These are phyloP conservation scores for Senna tora DNA, from an alignment of 306 rosid genomes.

Conservation along the genomic window DNA sequence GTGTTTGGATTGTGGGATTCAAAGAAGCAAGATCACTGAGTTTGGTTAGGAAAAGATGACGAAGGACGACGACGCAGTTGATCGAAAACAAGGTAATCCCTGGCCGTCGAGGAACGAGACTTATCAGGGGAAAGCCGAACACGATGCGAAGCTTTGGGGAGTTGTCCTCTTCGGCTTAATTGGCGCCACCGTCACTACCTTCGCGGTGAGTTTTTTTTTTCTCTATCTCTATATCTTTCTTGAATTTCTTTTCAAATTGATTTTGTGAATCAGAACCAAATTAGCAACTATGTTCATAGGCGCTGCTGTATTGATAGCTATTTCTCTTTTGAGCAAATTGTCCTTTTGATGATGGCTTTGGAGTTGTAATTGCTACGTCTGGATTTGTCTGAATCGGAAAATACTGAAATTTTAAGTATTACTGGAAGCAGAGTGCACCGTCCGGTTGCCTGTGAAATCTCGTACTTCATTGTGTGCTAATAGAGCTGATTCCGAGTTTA, in stretches of 20 bases:
- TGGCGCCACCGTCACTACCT: slow-evolving; percentile 89
- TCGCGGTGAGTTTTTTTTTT: slow-evolving; percentile 59
- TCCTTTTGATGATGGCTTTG: not conserved
- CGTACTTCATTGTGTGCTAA: not conserved
- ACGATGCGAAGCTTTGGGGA: slow-evolving; percentile 73
- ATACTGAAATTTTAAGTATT: not conserved
- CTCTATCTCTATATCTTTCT: too few species aligned
- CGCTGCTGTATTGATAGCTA: not conserved
- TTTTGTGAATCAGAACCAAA: not conserved
- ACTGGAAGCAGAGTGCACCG: not conserved
- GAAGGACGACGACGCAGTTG: slow-evolving; percentile 50
- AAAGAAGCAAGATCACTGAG: not conserved
- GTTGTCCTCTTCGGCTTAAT: slow-evolving; percentile 75
- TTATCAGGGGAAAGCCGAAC: slow-evolving; percentile 7
- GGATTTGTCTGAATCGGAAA: not conserved
- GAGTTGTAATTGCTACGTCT: not conserved
- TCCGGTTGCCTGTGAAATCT: not conserved
- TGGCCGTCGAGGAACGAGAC: not conserved
- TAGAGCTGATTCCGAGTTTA: not conserved
- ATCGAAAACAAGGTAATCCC: slow-evolving; percentile 44
- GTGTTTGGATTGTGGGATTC: slow-evolving; percentile 39
- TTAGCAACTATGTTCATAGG: not conserved
- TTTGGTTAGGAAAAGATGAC: slow-evolving; percentile 39
- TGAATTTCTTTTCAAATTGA: not conserved
- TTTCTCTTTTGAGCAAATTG: not conserved